Percentiles rank a stretch among this genome's conserved stretches.
These are phyloP conservation scores for Stylonectria norvegica DNA, from an alignment of 2,329 filamentous ascomycete species.

Conservation along the genomic window DNA sequence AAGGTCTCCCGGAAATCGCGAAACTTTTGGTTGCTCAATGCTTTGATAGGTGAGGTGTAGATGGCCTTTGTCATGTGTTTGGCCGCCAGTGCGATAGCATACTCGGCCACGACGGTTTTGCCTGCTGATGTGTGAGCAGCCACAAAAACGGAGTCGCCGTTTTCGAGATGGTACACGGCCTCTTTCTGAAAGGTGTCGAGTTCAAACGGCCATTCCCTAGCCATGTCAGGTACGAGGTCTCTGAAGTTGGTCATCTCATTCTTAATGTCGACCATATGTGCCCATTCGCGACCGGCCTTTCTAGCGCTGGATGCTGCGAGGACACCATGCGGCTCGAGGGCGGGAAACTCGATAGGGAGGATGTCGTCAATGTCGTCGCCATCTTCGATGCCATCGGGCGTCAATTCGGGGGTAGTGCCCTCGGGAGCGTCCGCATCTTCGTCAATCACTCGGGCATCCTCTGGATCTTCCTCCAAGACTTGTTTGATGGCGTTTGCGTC, in stretches of 20 bases:
- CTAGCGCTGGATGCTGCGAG: conserved; percentile 69
- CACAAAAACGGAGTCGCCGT: conserved; percentile 95
- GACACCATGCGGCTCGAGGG: conserved; percentile 77
- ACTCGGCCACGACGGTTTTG: conserved; percentile 97
- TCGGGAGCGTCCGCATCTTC: conserved; percentile 26
- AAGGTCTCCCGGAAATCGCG: conserved; percentile 88
- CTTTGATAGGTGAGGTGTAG: conserved; percentile 98
- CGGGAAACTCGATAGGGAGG: conserved; percentile 87
- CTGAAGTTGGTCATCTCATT: conserved; percentile 90
- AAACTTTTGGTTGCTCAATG: conserved; percentile 97
- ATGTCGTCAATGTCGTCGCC: conserved; percentile 76
- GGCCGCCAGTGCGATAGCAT: conserved; percentile 92
- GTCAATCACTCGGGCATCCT: conserved; percentile 33
- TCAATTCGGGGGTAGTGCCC: conserved; percentile 20
- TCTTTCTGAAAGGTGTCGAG: conserved; percentile 98
- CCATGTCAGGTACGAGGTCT: conserved; percentile 94
- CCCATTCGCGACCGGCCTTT: conserved; percentile 84
- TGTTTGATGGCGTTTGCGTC: conserved; percentile 69
- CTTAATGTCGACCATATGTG: conserved; percentile 96
- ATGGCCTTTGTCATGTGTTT: conserved; percentile 99
- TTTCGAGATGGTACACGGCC: conserved; percentile 94
- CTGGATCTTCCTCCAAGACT: conserved; percentile 51
- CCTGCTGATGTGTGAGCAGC: conserved; percentile 96
- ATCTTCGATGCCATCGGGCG: conserved; percentile 43
- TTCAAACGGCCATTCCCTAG: conserved; percentile 93